Conservation (phyloP, 768 basidiomycete genomes). For the Boletus rex-veris region DNA sequence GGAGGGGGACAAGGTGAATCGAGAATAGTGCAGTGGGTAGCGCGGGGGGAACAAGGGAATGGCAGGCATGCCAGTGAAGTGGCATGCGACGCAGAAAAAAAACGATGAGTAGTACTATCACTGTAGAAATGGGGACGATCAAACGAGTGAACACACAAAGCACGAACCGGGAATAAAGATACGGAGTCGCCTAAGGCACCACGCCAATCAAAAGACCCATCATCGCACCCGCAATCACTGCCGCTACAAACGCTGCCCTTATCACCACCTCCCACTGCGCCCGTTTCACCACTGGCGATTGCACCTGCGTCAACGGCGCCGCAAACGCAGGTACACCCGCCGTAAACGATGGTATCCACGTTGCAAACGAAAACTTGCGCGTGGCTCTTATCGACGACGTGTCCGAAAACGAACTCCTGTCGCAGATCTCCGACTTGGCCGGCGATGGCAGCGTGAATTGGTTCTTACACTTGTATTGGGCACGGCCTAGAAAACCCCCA, state of each 20-base stretch:
- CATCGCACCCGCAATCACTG: conserved; percentile 36
- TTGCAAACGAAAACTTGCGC: background rate
- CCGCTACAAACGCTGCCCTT: conserved; percentile 49
- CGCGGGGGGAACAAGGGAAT: too few relatives aligned
- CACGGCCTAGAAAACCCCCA: conserved; percentile 14
- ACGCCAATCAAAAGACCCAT: conserved; percentile 28
- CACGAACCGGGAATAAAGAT: too few relatives aligned
- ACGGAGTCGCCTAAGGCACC: conserved; percentile 1
- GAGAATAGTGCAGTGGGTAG: too few relatives aligned
- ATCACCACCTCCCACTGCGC: conserved; percentile 85
- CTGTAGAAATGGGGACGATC: too few relatives aligned
- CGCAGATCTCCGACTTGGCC: background rate
- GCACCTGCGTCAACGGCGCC: conserved; percentile 62
- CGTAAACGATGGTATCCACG: conserved; percentile 29
- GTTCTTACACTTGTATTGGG: conserved; percentile 30
- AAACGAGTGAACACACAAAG: too few relatives aligned
- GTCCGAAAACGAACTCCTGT: background rate
- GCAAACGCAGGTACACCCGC: conserved; percentile 65
- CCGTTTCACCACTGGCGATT: conserved; percentile 67
- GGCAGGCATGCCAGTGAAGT: too few relatives aligned
- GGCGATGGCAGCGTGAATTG: conserved; percentile 3
- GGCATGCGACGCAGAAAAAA: too few relatives aligned
- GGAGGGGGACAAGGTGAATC: too few relatives aligned
- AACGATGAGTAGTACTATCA: too few relatives aligned
- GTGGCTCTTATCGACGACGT: background rate